Conservation (phyloP, 2,329 filamentous ascomycete species). For the Ustulina deusta region DNA sequence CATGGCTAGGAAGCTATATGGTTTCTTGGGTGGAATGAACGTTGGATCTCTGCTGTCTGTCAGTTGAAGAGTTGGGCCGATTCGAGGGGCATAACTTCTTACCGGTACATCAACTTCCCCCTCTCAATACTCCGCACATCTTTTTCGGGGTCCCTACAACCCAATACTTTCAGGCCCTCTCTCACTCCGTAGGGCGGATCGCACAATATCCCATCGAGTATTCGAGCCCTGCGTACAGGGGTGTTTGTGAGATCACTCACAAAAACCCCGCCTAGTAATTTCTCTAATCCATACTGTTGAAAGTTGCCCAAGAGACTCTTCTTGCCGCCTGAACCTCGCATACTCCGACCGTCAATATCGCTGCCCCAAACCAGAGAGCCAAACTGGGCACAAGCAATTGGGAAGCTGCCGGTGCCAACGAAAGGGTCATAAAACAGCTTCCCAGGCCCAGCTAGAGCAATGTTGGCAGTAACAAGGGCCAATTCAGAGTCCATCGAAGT, state of each 20-base stretch:
- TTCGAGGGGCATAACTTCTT: constrained; percentile 50
- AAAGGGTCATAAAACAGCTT: constrained; percentile 96
- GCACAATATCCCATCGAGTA: constrained; percentile 89
- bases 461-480: constrained; percentile 89
- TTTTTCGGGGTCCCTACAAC: constrained; percentile 75
- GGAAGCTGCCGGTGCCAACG: constrained; percentile 93
- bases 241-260: constrained; percentile 89
- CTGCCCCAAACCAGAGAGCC: constrained; percentile 86
- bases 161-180: constrained; percentile 90
- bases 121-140: constrained; percentile 72
- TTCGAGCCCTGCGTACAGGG: constrained; percentile 69
- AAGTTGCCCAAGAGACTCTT: constrained; percentile 77
- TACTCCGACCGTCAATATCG: constrained; percentile 92
- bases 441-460: constrained; percentile 83
- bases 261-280: constrained; percentile 80
- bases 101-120: constrained; percentile 77
- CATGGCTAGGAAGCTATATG: constrained; percentile 92
- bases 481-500: constrained; percentile 98
- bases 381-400: constrained; percentile 89
- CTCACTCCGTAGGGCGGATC: constrained; percentile 97
- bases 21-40: constrained; percentile 78
- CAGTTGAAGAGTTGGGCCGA: constrained; percentile 13
- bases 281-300: constrained; percentile 79
- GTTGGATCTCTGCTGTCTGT: constrained; percentile 40
- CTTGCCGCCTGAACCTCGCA: constrained; percentile 75